Conservation (phyloP, 163 green algal species). For the Chlorella variabilis region DNA sequence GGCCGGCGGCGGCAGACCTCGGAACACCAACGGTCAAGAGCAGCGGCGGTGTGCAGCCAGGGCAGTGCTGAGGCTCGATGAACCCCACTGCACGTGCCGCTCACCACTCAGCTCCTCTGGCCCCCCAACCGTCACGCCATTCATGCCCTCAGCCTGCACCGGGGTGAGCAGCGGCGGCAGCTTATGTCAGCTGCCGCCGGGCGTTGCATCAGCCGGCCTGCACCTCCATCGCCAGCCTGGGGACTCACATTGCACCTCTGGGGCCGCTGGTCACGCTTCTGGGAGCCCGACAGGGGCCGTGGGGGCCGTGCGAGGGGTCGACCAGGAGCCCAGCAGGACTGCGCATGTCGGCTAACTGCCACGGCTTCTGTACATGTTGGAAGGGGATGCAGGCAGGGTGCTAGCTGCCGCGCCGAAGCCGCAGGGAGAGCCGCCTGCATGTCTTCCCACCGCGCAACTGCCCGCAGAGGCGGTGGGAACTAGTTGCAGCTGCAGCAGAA, state of each 20-base stretch:
- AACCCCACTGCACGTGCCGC: background rate
- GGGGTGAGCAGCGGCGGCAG: background rate
- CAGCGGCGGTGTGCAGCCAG: background rate
- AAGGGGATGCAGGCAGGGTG: background rate
- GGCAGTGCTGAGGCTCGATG: too few species aligned
- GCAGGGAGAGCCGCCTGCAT: background rate
- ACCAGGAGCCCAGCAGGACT: background rate
- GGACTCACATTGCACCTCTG: constrained; percentile 11
- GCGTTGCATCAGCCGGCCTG: background rate
- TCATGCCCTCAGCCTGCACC: background rate
- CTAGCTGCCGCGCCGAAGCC: background rate
- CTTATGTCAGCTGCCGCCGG: background rate
- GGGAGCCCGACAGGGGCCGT: too few species aligned
- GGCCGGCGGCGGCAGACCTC: background rate
- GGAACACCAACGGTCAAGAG: background rate
- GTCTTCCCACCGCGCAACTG: too few species aligned
- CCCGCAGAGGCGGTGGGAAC: too few species aligned
- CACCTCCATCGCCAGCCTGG: background rate
- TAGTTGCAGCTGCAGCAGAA: too few species aligned
- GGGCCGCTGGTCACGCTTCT: background rate
- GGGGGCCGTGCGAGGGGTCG: background rate
- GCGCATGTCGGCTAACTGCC: background rate
- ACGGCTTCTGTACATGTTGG: background rate
- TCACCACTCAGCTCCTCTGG: background rate
- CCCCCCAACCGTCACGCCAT: background rate